Evolutionary conservation across 108 stramenopile genomes (phyloP), one percentile per base, ranked within the genome.

Genomic region (Poteriospumella lacustris): DNA sequence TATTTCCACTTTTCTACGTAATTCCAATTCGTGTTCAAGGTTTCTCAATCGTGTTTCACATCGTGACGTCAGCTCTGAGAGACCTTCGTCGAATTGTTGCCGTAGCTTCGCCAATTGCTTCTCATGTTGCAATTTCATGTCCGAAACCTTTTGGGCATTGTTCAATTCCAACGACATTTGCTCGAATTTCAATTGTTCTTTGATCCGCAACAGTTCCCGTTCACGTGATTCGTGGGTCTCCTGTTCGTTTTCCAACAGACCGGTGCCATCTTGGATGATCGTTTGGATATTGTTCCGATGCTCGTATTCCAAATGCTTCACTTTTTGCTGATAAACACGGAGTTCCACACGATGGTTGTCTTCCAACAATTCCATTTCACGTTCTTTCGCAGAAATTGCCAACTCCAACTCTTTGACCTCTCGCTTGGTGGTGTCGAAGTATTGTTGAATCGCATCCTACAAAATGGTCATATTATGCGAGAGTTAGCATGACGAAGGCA

Each of bases 271-370:
- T 29, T 44, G 76, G 56, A 42, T 77, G 52, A 84, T 85, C 1
- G 64, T 58, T 64, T 81, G 80, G 69, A 89, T 43, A 67, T 86
- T 88, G 72, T 89, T 87, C 68, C 84, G 77, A 82, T 90, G 89
- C 87, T 89, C 88, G 78, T 90, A 90, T 68, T 90, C 88, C 36
- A 90, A 85, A 43, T 90, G 89, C 58, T 87, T 88, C 42, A 90
- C 89, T 58, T 90, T 90, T 73, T 90, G 87, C 43, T 78, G 81
- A 82, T 90, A 90, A 38, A 85, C 85, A 39, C 87, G 77, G 24
- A 89, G 78, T 47, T 90, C 89, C 41, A 89, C 88, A 34, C 88
- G 80, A 85, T 81, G 84, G 68, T 86, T 85, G 34, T 87, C 86
- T 19, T 85, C 83, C 80, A 88, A 78, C 5, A 85, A 77, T 69